Percentiles rank a stretch among this genome's conserved stretches.
Evolutionary conservation across 2,329 filamentous ascomycete species (phyloP).

Genomic region (Aspergillus neoniger): DNA sequence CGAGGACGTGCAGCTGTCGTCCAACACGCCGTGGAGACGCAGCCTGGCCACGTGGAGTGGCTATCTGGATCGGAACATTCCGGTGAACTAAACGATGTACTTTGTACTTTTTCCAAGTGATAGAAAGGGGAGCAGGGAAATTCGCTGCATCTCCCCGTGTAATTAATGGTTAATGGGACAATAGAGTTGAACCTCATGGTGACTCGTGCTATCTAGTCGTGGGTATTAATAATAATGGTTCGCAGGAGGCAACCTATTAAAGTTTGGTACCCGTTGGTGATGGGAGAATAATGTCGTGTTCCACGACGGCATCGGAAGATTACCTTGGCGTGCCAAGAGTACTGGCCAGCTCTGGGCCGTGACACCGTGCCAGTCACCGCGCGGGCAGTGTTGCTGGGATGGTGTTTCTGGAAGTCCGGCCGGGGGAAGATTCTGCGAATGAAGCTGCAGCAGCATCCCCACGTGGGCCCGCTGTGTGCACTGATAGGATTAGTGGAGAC

Average conservation of each 20-base stretch:
- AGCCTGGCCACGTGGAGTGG: constrained; percentile 56
- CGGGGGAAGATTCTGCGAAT: too few relatives aligned
- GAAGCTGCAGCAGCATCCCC: not conserved
- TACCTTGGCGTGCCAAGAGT: not conserved
- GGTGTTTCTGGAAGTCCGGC: not conserved
- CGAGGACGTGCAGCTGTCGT: constrained; percentile 57
- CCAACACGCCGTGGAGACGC: constrained; percentile 50
- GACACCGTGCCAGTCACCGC: not conserved
- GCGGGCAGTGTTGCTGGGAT: too few relatives aligned
- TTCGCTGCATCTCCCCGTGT: too few relatives aligned
- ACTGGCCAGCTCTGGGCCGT: not conserved
- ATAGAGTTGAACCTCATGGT: too few relatives aligned
- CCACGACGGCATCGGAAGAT: not conserved
- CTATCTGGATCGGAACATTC: constrained; percentile 46
- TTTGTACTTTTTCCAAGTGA: too few relatives aligned
- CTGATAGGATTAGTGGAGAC: not conserved
- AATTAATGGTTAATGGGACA: too few relatives aligned
- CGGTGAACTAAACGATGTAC: constrained; percentile 22
- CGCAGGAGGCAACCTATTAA: too few relatives aligned
- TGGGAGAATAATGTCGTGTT: too few relatives aligned
- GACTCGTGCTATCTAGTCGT: too few relatives aligned
- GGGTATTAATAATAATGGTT: too few relatives aligned
- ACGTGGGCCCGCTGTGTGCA: not conserved
- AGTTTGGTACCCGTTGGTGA: too few relatives aligned
- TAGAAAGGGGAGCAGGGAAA: too few relatives aligned